phyloP scores from a whole-genome alignment of 1,284 basidiomycete species.

The Sporisorium scitamineum region DNA sequence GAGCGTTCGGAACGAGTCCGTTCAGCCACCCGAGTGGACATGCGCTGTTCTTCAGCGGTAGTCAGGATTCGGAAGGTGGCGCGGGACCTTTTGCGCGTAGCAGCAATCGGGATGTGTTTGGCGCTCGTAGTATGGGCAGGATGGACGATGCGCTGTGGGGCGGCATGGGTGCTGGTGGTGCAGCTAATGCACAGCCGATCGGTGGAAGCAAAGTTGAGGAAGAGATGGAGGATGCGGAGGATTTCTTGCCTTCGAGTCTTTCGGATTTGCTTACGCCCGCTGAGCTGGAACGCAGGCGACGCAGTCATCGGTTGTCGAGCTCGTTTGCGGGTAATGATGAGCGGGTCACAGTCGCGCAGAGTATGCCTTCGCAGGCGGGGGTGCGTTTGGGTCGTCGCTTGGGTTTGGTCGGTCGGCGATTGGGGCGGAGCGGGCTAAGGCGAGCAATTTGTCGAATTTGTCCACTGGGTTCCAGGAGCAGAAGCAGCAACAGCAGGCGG shows the following conservation, averaged over 20 bases:
- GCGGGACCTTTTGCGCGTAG: conserved; percentile 49
- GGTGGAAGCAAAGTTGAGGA: conserved; percentile 38
- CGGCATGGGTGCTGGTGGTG: conserved; percentile 16
- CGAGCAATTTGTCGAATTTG: conserved; percentile 47
- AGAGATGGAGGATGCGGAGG: conserved; percentile 71
- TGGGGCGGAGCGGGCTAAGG: conserved; percentile 34
- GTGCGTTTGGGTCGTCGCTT: conserved; percentile 26
- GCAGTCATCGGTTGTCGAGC: conserved; percentile 39
- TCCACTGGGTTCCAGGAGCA: conserved; percentile 48
- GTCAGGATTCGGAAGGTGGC: conserved; percentile 55
- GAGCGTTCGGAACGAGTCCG: conserved; percentile 65
- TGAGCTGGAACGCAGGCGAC: conserved; percentile 62
- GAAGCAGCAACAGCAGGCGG: conserved; percentile 7
- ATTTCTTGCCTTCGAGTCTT: conserved; percentile 66
- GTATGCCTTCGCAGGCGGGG: conserved; percentile 54
- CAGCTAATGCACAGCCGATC: conserved; percentile 7
- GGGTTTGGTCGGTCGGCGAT: conserved; percentile 31
- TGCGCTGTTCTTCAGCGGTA: conserved; percentile 62
- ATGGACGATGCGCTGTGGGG: conserved; percentile 49
- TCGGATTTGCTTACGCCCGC: conserved; percentile 67
- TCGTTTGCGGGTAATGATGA: conserved; percentile 40
- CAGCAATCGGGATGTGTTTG: conserved; percentile 32
- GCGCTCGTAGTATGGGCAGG: conserved; percentile 43
- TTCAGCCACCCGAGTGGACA: conserved; percentile 66
- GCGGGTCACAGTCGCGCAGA: conserved; percentile 46